Conservation (phyloP, 768 basidiomycete genomes). For the Lentinus brumalis region DNA sequence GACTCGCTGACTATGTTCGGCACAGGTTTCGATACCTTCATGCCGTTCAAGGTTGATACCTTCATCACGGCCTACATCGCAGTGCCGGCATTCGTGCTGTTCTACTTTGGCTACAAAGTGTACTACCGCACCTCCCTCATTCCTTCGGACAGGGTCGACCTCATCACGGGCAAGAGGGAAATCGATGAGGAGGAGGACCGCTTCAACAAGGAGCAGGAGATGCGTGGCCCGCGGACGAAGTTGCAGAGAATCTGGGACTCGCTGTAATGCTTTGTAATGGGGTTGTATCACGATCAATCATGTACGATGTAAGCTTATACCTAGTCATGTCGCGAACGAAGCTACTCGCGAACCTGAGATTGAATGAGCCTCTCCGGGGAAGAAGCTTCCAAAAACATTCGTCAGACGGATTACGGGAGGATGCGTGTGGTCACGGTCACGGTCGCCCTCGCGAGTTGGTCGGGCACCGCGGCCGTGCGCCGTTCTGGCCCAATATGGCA, state of each 20-base stretch:
- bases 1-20: constrained; percentile 21
- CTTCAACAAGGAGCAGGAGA: constrained; percentile 46
- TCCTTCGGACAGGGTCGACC: constrained; percentile 55
- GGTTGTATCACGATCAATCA: background rate
- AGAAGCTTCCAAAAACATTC: background rate
- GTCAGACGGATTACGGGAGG: background rate
- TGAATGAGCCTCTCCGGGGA: background rate
- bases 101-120: constrained; percentile 41
- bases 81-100: constrained; percentile 35
- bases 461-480: constrained; percentile 10
- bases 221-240: constrained; percentile 25
- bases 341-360: background rate
- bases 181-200: constrained; percentile 67
- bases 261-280: constrained; percentile 19
- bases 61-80: constrained; percentile 59
- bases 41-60: constrained; percentile 52
- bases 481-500: constrained; percentile 8
- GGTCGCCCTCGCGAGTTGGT: background rate
- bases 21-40: constrained; percentile 41
- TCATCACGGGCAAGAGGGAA: constrained; percentile 56
- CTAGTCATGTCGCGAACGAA: background rate
- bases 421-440: too few relatives aligned
- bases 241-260: constrained; percentile 31
- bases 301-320: constrained; percentile 10
- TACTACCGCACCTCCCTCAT: constrained; percentile 37